phyloP scores from a whole-genome alignment of 1,284 basidiomycete species.

The Ceratobasidium theobromae region DNA sequence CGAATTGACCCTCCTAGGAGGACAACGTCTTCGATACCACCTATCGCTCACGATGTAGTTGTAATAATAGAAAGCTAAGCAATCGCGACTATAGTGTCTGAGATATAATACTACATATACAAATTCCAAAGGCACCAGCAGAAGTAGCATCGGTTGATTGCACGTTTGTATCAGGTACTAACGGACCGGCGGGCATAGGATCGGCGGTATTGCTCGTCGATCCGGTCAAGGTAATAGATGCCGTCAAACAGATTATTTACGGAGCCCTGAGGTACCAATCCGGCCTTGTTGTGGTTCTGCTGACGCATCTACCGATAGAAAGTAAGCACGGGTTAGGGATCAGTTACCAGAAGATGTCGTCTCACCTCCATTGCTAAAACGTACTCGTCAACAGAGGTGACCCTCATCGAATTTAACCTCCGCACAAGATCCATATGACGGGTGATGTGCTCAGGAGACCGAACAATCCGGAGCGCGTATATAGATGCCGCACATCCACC shows the following conservation, averaged over 20 bases:
- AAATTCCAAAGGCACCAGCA: too few species aligned
- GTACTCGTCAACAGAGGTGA: slow-evolving; percentile 86
- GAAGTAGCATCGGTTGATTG: too few species aligned
- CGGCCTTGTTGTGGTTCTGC: slow-evolving; percentile 90
- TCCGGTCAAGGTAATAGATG: slow-evolving; percentile 87
- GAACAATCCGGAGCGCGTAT: slow-evolving; percentile 83
- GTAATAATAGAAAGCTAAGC: too few species aligned
- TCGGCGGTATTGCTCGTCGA: slow-evolving; percentile 90
- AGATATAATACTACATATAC: too few species aligned
- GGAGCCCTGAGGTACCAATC: slow-evolving; percentile 83
- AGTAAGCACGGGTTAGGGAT: slow-evolving; percentile 4
- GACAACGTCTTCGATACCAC: too few species aligned
- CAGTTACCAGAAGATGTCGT: slow-evolving; percentile 24
- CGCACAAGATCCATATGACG: slow-evolving; percentile 76
- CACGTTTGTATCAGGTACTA: slow-evolving; percentile 36
- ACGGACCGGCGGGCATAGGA: slow-evolving; percentile 57
- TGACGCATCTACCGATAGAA: slow-evolving; percentile 74
- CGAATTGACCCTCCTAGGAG: too few species aligned
- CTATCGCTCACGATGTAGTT: too few species aligned
- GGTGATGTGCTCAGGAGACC: slow-evolving; percentile 77
- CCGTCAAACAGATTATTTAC: slow-evolving; percentile 92
- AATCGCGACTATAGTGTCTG: too few species aligned
- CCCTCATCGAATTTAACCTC: slow-evolving; percentile 81
- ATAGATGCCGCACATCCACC: slow-evolving; percentile 89
- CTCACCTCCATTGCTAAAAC: slow-evolving; percentile 71